Base-by-base conservation (phyloP, 192 early-diverging fungal genomes). In the Podila horticola region DNA sequence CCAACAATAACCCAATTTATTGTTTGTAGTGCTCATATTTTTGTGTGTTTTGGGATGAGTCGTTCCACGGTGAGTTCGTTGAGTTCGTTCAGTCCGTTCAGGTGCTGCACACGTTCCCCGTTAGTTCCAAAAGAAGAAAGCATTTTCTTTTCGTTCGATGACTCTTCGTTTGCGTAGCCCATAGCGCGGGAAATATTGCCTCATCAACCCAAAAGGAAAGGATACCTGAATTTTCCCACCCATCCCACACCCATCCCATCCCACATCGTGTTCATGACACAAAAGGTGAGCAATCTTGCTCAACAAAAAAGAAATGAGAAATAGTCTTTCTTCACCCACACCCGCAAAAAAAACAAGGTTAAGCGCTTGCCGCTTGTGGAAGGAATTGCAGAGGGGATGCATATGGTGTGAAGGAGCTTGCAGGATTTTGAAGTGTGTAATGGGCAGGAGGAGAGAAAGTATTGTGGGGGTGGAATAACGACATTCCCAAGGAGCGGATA, bases 101-200 rank as follows among this genome's bases (percentile, higher is more conserved):
- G 33, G 33, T 50, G 52, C n/a, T 24, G n/a, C 20, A 55, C 24
- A 55, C 52, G 52, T 55, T 55, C 24, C 24, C 24, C 24, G 6
- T 55, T 55, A 24, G 22, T 55, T 55, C 52, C 52, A 55, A 55
- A 55, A 55, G 24, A 55, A 55, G 52, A 24, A 55, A 22, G 52
- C 52, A 55, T 55, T 55, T 55, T 55, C 22, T 55, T 24, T 55
- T 36, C 34, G 52, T n/a, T 26, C 22, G 24, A 55, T 55, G 52
- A 55, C 52, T 55, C 52, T 55, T 55, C 24, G 5, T 55, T 55
- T 12, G n/a, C 4, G 52, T 24, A 22, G 24, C n/a, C 24, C 52
- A 55, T 24, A 55, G 22, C 52, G 52, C 52, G 52, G 52, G 52
- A 55, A 55, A 22, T 22, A 55, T 55, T 22, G 19, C 22, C 20